Base-by-base conservation (phyloP, 1,284 basidiomycete species). In the Golubevia sp. region DNA sequence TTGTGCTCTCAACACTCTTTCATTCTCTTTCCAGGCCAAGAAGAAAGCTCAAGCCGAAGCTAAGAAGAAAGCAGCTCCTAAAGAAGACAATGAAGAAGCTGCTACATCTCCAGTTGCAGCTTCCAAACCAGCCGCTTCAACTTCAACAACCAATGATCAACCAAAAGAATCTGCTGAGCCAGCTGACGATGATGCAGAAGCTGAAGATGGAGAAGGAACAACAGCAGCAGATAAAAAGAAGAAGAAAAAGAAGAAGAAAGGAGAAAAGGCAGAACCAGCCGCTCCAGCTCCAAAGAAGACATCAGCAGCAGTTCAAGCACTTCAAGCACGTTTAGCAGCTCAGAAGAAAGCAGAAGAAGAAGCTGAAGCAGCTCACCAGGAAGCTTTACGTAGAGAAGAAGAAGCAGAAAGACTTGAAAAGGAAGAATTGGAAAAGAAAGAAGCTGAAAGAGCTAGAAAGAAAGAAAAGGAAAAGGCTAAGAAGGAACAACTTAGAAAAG, bases 291-390 rank as follows among this genome's bases (percentile, higher is more conserved):
- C 74, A 34, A 83, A 83, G 67, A 73, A 77, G 59, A 69, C 78
- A 15, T 76, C 60, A 23, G 77, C 79, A 2, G 68, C 74, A n/a
- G 63, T 83, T 4, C 75, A 76, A 15, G 79, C 79, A 11, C 68
- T 83, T 7, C 75, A 79, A 55, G 80, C 80, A 5, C 73, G 75
- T 50, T 70, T 83, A 27, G 80, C 76, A n/a, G 80, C 80, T 3
- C 79, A 81, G 61, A 81, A 74, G 58, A 77, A 75, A 64, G 77
- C 77, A 1, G 80, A 81, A 27, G 76, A 83, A 63, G 77, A 83
- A 58, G 79, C 72, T 15, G 68, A 56, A 48, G 48, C 67, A 13
- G 69, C 61, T 7, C 66, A 80, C 53, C 74, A 77, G 50, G 79
- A 70, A 23, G 76, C 70, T 34, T 70, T 73, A 34, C 66, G 70